phyloP scores from a whole-genome alignment of 2,329 filamentous ascomycete species.

The Fusarium citri region DNA sequence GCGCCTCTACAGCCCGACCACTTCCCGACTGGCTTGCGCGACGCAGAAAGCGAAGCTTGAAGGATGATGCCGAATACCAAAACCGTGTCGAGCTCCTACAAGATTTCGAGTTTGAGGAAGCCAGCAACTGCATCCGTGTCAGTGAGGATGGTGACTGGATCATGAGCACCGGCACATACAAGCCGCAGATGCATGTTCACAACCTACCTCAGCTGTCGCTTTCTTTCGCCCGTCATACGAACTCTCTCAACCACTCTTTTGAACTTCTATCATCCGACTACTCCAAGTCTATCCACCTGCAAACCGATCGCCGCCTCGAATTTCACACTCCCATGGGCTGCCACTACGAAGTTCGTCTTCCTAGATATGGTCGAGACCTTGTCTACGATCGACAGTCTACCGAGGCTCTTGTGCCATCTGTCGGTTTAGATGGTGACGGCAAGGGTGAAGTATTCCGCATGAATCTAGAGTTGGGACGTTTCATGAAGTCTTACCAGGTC shows the following conservation, averaged over 20 bases:
- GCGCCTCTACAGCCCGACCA: constrained; percentile 85
- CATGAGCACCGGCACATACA: constrained; percentile 88
- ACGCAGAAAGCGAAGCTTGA: constrained; percentile 88
- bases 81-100: constrained; percentile 95
- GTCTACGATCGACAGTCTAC: constrained; percentile 84
- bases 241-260: constrained; percentile 91
- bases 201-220: constrained; percentile 92
- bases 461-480: constrained; percentile 90
- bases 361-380: constrained; percentile 90
- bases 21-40: constrained; percentile 96
- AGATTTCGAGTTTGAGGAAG: constrained; percentile 98
- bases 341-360: constrained; percentile 89
- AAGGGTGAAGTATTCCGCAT: constrained; percentile 92
- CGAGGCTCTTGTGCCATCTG: constrained; percentile 87
- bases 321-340: constrained; percentile 91
- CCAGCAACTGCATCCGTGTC: constrained; percentile 87
- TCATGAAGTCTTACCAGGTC: constrained; percentile 93
- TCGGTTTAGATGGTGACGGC: constrained; percentile 86
- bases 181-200: constrained; percentile 85
- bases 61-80: constrained; percentile 91
- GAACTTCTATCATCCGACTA: constrained; percentile 90
- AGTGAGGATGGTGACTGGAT: constrained; percentile 98
- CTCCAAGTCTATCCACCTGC: constrained; percentile 92
- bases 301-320: constrained; percentile 90
- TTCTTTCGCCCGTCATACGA: constrained; percentile 93